Base-by-base conservation (phyloP, 2,329 filamentous ascomycete genomes). In the Fusarium gaditjirri region DNA sequence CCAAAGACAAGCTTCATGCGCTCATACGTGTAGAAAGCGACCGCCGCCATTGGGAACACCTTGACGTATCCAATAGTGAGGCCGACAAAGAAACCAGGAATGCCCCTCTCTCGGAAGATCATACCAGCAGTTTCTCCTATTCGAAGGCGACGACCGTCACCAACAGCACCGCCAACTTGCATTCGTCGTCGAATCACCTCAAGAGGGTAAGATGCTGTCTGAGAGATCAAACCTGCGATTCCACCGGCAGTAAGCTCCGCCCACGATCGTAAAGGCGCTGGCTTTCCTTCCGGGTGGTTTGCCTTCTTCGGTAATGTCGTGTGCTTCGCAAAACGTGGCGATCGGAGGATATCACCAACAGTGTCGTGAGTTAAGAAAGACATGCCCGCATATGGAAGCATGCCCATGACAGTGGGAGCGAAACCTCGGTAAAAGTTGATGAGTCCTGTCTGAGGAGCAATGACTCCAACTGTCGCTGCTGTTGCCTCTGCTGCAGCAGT, bases 381-480 rank as follows among this genome's bases (percentile, higher is more conserved):
- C 78, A 97, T 92, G 76, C 96, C 96, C 2, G 96, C 96, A 78
- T 99, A 99, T 0, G 96, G 96, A 2, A 99, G 85, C 95, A 99
- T 99, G 75, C 96, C 96, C 67, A 97, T 86, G 9, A 99, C 82
- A 0, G 96, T 98, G 0, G 95, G 93, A 0, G 91, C 90, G 81
- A 99, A 99, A 54, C 96, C 96, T 53, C 96, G 91, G 83, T 98
- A 99, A 81, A 99, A 99, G 81, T 99, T 99, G 61, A 90, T 83
- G 2, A 98, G 80, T 8, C 95, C 95, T 16, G 87, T 87, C 31
- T 85, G 86, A 1, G 93, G 91, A 6, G 80, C 85, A 2, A 90
- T 83, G 0, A 83, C 80, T 17, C 83, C 79, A 5, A 84, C 80
- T 2, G 70, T 84, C 0, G 84, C 80, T 4, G 84, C 79, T 8